Conservation (phyloP, 495 filamentous ascomycete genomes). For the Alectoria sarmentosa region DNA sequence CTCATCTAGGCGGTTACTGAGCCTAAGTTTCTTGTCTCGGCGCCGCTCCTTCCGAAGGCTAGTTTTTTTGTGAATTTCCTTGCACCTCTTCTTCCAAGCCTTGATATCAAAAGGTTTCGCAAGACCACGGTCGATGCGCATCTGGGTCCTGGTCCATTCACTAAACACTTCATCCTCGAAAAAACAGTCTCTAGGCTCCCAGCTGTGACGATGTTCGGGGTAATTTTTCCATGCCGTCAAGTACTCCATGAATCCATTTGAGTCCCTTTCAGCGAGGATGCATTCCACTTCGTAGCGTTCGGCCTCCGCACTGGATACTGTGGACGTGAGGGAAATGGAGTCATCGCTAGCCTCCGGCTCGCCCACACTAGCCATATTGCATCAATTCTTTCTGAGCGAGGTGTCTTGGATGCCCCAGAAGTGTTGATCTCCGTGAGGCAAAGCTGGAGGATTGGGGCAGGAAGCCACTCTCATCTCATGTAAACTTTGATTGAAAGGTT, state of each 20-base stretch:
- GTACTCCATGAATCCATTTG: conserved; percentile 41
- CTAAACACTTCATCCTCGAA: conserved; percentile 38
- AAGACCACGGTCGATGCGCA: conserved; percentile 37
- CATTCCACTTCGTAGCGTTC: conserved; percentile 41
- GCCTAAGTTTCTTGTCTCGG: conserved; percentile 10
- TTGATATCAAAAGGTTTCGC: conserved; percentile 43
- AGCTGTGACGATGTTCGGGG: conserved; percentile 47
- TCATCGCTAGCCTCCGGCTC: conserved; percentile 37
- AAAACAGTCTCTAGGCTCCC: conserved; percentile 56
- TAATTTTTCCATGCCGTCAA: conserved; percentile 66
- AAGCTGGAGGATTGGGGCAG: neutral
- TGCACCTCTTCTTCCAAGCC: conserved; percentile 35
- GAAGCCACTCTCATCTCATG: neutral
- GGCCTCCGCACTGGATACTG: conserved; percentile 34
- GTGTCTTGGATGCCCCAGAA: neutral
- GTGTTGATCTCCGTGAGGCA: no score
- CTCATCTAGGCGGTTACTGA: neutral
- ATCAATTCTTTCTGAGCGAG: neutral
- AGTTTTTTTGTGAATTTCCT: conserved; percentile 27
- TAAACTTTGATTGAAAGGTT: neutral
- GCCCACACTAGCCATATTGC: conserved; percentile 7
- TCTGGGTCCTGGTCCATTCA: conserved; percentile 50
- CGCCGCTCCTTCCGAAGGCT: conserved; percentile 42
- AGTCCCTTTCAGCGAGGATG: conserved; percentile 43
- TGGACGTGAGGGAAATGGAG: conserved; percentile 56